phyloP scores from a whole-genome alignment of 371 early-diverging fungal genomes.

The Mucor piriformis region DNA sequence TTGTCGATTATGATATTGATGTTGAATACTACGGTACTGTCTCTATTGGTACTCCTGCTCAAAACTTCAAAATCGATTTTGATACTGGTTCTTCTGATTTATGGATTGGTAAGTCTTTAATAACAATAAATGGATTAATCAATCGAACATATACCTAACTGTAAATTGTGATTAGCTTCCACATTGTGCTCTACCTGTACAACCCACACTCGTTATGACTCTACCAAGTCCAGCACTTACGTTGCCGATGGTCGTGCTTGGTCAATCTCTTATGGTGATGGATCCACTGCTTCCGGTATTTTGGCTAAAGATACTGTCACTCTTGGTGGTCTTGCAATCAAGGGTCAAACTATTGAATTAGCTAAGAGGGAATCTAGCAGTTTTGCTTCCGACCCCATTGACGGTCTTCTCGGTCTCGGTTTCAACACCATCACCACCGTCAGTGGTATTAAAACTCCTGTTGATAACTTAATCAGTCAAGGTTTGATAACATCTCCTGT shows the following conservation, averaged over 20 bases:
- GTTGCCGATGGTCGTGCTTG: constrained; percentile 42
- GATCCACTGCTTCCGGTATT: constrained; percentile 35
- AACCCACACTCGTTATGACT: constrained; percentile 41
- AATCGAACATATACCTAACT: neutral
- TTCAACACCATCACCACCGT: constrained; percentile 47
- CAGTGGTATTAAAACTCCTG: constrained; percentile 31
- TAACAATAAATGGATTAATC: neutral
- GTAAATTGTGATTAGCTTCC: constrained; percentile 13
- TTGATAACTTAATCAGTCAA: constrained; percentile 47
- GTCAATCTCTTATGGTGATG: constrained; percentile 55
- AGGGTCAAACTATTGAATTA: constrained; percentile 27
- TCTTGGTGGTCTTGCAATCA: constrained; percentile 32
- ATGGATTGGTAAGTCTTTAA: constrained; percentile 51
- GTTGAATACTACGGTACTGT: constrained; percentile 60
- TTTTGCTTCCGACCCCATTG: constrained; percentile 20
- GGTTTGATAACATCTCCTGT: constrained; percentile 36
- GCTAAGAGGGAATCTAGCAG: constrained; percentile 18
- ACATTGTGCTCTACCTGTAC: constrained; percentile 36
- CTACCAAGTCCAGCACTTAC: constrained; percentile 47
- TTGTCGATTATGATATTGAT: constrained; percentile 25
- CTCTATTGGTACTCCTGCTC: constrained; percentile 66
- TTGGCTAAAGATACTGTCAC: constrained; percentile 29
- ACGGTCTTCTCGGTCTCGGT: constrained; percentile 45
- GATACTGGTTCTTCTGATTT: constrained; percentile 76
- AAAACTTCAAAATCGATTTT: constrained; percentile 65